These are phyloP conservation scores for Coemansia sp. DNA, from an alignment of 192 early-diverging fungal genomes.

Conservation along the genomic window DNA sequence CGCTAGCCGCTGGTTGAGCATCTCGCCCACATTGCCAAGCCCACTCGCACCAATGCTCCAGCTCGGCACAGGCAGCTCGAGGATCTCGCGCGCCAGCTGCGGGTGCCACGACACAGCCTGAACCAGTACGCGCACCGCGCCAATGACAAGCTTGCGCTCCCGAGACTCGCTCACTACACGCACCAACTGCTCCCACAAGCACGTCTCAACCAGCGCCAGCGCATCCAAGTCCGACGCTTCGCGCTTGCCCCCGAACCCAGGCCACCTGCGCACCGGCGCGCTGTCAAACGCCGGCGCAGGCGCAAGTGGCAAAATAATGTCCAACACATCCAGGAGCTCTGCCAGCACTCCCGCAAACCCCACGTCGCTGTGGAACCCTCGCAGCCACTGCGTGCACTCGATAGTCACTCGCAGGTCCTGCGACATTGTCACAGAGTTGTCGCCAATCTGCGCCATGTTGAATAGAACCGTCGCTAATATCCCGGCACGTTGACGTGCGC, in stretches of 20 bases:
- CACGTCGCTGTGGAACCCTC: constrained; percentile 3
- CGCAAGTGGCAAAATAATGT: constrained; percentile 34
- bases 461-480: constrained; percentile 36
- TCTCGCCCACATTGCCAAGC: constrained; percentile 13
- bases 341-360: constrained; percentile 12
- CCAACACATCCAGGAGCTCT: constrained; percentile 38
- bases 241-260: constrained; percentile 19
- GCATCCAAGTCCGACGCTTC: constrained; percentile 25
- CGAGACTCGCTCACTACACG: constrained; percentile 22
- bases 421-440: constrained; percentile 35
- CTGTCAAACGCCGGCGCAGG: constrained; percentile 27
- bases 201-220: constrained; percentile 38
- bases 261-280: constrained; percentile 20
- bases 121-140: constrained; percentile 37
- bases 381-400: constrained; percentile 44
- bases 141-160: constrained; percentile 40
- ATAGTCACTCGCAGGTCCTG: constrained; percentile 41
- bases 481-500: constrained; percentile 27
- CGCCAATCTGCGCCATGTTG: constrained; percentile 45
- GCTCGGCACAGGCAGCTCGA: constrained; percentile 27
- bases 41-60: neutral
- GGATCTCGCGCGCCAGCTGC: constrained; percentile 45
- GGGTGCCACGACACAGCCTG: constrained; percentile 49
- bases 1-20: constrained; percentile 25
- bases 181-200: constrained; percentile 49